phyloP scores from a whole-genome alignment of 1,284 basidiomycete species.

The Irpex lacteus region DNA sequence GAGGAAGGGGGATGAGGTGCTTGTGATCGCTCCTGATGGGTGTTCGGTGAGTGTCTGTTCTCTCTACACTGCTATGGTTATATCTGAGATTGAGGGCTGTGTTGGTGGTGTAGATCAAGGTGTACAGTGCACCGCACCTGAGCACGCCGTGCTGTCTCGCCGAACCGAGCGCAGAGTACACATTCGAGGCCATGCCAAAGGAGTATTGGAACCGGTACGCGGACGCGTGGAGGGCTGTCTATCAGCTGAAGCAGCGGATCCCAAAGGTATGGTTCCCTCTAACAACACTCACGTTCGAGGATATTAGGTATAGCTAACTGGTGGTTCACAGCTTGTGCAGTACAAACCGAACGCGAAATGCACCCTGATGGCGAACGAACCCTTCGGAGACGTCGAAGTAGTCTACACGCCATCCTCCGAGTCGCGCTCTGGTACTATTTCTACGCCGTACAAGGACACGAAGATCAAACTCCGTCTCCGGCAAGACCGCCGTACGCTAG shows the following conservation, averaged over 20 bases:
- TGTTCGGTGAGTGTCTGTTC: no score
- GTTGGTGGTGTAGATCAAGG: slow-evolving; percentile 41
- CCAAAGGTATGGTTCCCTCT: slow-evolving; percentile 39
- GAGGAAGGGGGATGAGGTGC: slow-evolving; percentile 42
- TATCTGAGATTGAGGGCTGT: no score
- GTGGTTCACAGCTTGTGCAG: slow-evolving; percentile 37
- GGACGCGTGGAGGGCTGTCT: slow-evolving; percentile 41
- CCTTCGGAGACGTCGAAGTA: slow-evolving; percentile 48
- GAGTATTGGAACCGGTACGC: slow-evolving; percentile 44
- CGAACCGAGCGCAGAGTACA: slow-evolving; percentile 37
- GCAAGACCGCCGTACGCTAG: slow-evolving; percentile 36
- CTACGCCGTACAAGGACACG: background rate
- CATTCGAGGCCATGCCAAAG: slow-evolving; percentile 35
- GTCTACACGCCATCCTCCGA: slow-evolving; percentile 11
- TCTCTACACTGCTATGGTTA: no score
- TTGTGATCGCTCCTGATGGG: slow-evolving; percentile 41
- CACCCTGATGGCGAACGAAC: slow-evolving; percentile 54
- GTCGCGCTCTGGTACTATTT: no score
- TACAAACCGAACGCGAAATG: slow-evolving; percentile 40
- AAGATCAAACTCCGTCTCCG: slow-evolving; percentile 38
- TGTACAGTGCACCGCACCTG: slow-evolving; percentile 47
- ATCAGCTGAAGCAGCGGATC: slow-evolving; percentile 48
- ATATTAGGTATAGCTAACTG: background rate
- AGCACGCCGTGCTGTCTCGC: slow-evolving; percentile 45
- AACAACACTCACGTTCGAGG: background rate